Percentiles rank a stretch among this genome's conserved stretches.
phyloP scores from a whole-genome alignment of 805 yeast genomes.

The Candida piceae region DNA sequence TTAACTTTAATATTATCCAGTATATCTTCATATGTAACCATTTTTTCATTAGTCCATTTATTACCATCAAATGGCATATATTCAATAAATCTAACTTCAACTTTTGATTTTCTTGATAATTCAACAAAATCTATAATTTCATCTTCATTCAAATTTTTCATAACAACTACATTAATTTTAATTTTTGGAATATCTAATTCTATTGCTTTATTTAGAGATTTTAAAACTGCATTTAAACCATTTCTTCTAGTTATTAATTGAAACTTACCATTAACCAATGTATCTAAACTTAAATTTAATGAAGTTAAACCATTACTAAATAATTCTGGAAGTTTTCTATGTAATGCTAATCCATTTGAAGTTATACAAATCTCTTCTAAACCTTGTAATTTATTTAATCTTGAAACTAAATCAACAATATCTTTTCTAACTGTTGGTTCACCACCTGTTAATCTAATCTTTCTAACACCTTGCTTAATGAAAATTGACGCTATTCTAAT shows the following conservation, averaged over 20 bases:
- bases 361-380: conserved; percentile 46
- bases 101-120: conserved; percentile 32
- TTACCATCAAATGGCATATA: conserved; percentile 58
- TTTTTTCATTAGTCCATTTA: conserved; percentile 42
- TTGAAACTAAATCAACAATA: conserved; percentile 37
- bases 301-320: conserved; percentile 40
- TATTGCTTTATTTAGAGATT: conserved; percentile 39
- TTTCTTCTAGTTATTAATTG: conserved; percentile 44
- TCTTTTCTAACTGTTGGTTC: conserved; percentile 53
- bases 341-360: conserved; percentile 46
- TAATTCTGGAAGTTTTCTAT: conserved; percentile 41
- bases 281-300: conserved; percentile 44
- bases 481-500: conserved; percentile 37
- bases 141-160: conserved; percentile 47
- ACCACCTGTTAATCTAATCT: conserved; percentile 51
- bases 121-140: conserved; percentile 44
- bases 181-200: conserved; percentile 40
- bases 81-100: conserved; percentile 51
- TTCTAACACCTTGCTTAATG: conserved; percentile 44
- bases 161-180: conserved; percentile 46
- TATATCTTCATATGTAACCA: conserved; percentile 43
- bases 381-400: conserved; percentile 36
- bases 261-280: conserved; percentile 48
- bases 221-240: conserved; percentile 42
- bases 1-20: conserved; percentile 27